Evolutionary conservation across 257 asterid species (phyloP), one percentile per base, ranked within the genome.

Genomic region (Verbena officinalis): DNA sequence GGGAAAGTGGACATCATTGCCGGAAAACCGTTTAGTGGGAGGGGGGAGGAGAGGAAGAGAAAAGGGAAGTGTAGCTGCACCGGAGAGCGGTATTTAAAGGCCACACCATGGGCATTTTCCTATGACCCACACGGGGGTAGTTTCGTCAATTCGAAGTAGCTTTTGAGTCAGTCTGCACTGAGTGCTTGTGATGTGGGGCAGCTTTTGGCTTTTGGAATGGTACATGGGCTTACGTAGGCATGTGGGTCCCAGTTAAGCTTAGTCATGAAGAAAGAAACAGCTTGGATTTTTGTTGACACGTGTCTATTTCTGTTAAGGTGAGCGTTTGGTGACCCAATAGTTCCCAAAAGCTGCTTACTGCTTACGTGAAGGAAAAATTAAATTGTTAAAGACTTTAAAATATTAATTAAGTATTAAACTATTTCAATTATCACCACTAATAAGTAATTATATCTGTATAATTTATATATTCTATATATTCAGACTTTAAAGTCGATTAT

Each of bases 91-190:
- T 78, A 88, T 89, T 88, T 86, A 91, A 21, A 44, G 81, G 55
- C 33, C 60, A 67, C 67, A n/a, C 64, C 4, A 14, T 4, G 51
- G 63, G 70, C 22, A 2, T 70, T 24, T 66, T 5, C 61, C 19
- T 36, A 77, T 34, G 80, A 71, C 72, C 81, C 64, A 48, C 53
- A 0, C 1, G 60, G 46, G 95, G 96, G 75, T 22, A 62, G n/a
- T 77, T 74, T 56, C 13, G 95, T 82, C 59, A 75, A 58, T 75
- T 0, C 9, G 48, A 15, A 5, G 13, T 1, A 21, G 61, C 90
- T 85, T 85, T 82, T 78, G 95, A 85, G 96, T 87, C 95, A 84
- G 77, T 64, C 67, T 71, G 75, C 95, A 86, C 86, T 79, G 4
- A 75, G 42, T 30, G 50, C 70, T 72, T 70, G 78, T 78, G 78